A percentile compares a stretch with the other conserved stretches of the same genome.
Conservation (phyloP, 176 grass and related monocot genomes). For the Ensete glaucum region DNA sequence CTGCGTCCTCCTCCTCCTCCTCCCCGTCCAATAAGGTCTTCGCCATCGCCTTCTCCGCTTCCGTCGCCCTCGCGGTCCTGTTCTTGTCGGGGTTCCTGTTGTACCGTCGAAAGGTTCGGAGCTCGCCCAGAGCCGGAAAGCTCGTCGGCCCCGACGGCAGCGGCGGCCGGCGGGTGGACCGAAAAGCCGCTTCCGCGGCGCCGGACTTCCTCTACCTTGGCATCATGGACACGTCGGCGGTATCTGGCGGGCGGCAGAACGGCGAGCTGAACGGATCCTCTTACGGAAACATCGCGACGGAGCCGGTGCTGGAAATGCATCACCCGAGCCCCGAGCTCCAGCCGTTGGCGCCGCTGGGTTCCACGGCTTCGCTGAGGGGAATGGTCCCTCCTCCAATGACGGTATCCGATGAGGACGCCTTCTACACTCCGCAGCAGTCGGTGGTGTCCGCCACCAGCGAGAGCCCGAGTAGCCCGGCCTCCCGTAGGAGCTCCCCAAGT, state of each 20-base stretch:
- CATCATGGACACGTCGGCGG: constrained; percentile 40
- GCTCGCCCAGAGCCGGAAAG: constrained; percentile 37
- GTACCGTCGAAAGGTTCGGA: constrained; percentile 6
- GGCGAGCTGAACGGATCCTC: constrained; percentile 59
- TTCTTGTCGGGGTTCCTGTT: constrained; percentile 15
- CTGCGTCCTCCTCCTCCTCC: constrained; percentile 27
- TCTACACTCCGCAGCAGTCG: constrained; percentile 60
- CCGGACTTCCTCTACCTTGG: constrained; percentile 69
- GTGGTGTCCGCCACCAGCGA: constrained; percentile 42
- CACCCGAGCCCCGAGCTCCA: constrained; percentile 79
- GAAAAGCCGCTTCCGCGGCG: constrained; percentile 14
- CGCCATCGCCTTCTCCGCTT: constrained; percentile 40
- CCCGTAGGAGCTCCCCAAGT: constrained; percentile 72
- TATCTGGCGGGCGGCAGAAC: constrained; percentile 22
- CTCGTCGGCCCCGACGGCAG: constrained; percentile 43
- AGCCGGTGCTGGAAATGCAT: constrained; percentile 44
- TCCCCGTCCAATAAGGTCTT: constrained; percentile 10
- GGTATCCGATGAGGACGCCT: constrained; percentile 72
- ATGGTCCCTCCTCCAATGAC: not conserved
- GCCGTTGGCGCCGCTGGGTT: constrained; percentile 54
- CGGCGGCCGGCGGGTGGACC: constrained; percentile 3
- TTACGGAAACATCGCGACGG: constrained; percentile 59
- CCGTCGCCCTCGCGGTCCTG: constrained; percentile 31
- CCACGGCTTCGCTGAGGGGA: not conserved
- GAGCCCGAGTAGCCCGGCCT: constrained; percentile 54